Evolutionary conservation across 176 grass and related monocot genomes (phyloP).

Genomic region (Oryza officinalis): DNA sequence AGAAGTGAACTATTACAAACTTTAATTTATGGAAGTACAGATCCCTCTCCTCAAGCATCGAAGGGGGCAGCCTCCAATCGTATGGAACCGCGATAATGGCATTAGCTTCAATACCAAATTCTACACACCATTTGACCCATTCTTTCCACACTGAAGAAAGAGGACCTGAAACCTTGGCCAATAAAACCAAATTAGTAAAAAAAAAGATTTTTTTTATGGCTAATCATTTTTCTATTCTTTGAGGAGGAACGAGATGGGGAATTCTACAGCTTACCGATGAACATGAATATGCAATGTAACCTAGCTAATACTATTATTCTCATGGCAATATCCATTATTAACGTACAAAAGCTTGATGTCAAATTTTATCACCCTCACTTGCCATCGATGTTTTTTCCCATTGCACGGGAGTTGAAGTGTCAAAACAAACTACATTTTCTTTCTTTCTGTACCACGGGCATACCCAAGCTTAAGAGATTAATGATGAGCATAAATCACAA

Average conservation of each 20-base stretch:
- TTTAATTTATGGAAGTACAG: conserved; percentile 99
- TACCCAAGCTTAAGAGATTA: not conserved
- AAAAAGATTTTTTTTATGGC: not conserved
- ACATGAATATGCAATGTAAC: not conserved
- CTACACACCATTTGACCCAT: conserved; percentile 98
- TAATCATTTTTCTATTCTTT: not conserved
- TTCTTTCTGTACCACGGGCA: not conserved
- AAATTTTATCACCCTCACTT: not conserved
- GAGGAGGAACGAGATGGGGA: not conserved
- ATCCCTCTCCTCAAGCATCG: conserved; percentile 88
- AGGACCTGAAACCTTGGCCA: conserved; percentile 68
- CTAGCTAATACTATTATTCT: not conserved
- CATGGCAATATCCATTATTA: not conserved
- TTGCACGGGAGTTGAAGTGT: not conserved
- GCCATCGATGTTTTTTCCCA: not conserved
- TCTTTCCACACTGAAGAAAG: conserved; percentile 98
- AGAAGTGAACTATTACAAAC: conserved; percentile 49
- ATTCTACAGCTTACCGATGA: not conserved
- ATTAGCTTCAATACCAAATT: conserved; percentile 98
- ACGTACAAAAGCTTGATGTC: not conserved
- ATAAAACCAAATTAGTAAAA: conserved; percentile 41
- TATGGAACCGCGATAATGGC: conserved; percentile 94
- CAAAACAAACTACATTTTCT: not conserved
- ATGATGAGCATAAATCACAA: not conserved
- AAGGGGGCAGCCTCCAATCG: conserved; percentile 89